Evolutionary conservation across 192 early-diverging fungal species (phyloP).

Genomic region (Entomortierella beljakovae): DNA sequence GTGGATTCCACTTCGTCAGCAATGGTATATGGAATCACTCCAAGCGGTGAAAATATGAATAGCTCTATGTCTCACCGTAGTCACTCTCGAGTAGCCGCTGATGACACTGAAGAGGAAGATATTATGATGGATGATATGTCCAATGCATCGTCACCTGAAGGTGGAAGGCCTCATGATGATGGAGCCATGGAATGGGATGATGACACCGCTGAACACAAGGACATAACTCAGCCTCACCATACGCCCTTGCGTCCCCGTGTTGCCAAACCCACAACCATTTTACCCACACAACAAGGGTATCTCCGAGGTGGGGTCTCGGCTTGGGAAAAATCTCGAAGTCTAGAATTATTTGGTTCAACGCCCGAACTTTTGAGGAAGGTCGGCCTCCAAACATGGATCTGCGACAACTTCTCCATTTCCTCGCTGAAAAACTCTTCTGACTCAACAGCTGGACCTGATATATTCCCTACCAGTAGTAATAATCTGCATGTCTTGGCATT

Average conservation of each 20-base stretch:
- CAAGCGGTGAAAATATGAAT: not conserved
- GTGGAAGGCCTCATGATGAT: slow-evolving; percentile 17
- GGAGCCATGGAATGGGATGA: slow-evolving; percentile 26
- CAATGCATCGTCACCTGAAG: slow-evolving; percentile 44
- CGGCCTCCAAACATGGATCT: slow-evolving; percentile 25
- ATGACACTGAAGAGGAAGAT: slow-evolving; percentile 48
- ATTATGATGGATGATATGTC: slow-evolving; percentile 52
- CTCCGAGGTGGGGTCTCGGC: slow-evolving; percentile 14
- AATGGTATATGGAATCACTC: not conserved
- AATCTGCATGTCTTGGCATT: slow-evolving; percentile 40
- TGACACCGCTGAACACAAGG: not conserved
- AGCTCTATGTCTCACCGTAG: not conserved
- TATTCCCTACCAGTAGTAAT: not conserved
- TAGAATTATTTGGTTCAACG: slow-evolving; percentile 15
- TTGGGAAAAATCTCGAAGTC: slow-evolving; percentile 30
- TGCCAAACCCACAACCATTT: not conserved
- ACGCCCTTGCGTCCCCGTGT: not conserved
- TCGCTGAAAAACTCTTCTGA: slow-evolving; percentile 15
- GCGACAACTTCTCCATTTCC: slow-evolving; percentile 18
- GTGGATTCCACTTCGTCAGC: not conserved
- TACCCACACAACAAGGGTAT: slow-evolving; percentile 11
- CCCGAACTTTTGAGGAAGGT: slow-evolving; percentile 11
- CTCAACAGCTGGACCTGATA: not conserved
- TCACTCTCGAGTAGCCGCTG: slow-evolving; percentile 1
- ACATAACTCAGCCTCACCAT: not conserved